Base-by-base conservation (phyloP, 2,329 filamentous ascomycete species). In the Arthrobotrys musiformis region DNA sequence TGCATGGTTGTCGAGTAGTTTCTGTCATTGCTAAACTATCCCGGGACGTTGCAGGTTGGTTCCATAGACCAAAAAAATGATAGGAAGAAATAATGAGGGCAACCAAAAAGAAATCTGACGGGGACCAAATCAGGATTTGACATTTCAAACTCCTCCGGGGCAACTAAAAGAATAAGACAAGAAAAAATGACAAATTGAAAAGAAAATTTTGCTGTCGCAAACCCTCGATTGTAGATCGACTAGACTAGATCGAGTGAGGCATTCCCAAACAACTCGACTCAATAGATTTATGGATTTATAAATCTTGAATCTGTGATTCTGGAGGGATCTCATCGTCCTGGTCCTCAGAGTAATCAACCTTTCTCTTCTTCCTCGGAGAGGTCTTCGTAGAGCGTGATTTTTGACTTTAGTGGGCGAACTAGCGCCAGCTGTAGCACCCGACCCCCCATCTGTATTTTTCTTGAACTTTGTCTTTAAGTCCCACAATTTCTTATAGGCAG, bases 401-500 rank as follows among this genome's bases (percentile, higher is more conserved):
- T 58, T 70, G 8, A 76, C 48, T 13, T 66, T 76, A 0, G 56
- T 26, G 3, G 64, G 58, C 9, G 64, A 50, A 6, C 30, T 40
- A 4, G 33, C 13, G 8, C 15, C 24, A n/a, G n/a, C n/a, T n/a
- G n/a, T n/a, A n/a, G n/a, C n/a, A n/a, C n/a, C n/a, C n/a, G n/a
- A n/a, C 15, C 30, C 64, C 8, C 44, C 19, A 1, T 58, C 58
- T 8, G 37, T 4, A 15, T 64, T 37, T 50, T 22, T 48, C 30
- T 33, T 56, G 9, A 66, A 1, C 56, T 52, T 76, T 8, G 54
- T 66, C 26, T 76, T 76, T 3, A 76, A 24, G 19, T 76, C 72
- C 72, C 72, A 76, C 3, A 76, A 50, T 22, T 54, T 48, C 50
- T 76, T 76, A 19, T 76, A 76, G 9, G 72, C 72, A 5, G 72